Conservation (phyloP, 2,329 filamentous ascomycete species). For the Orbilia quercus region DNA sequence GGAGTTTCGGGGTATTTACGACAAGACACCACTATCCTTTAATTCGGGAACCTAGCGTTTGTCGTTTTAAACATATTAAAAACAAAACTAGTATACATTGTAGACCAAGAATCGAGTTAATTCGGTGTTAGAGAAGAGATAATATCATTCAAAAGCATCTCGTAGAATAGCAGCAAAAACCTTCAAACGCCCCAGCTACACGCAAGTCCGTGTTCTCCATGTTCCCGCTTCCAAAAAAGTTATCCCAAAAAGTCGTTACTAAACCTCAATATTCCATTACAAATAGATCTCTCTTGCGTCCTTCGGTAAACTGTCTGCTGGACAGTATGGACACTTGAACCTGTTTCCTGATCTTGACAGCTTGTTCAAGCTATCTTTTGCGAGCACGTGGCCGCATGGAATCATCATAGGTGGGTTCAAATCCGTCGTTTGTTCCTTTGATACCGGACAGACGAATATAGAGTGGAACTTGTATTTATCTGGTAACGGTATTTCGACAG, state of each 20-base stretch:
- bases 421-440: constrained; percentile 94
- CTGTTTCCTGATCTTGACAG: constrained; percentile 75
- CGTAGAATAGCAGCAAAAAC: constrained; percentile 17
- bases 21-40: constrained; percentile 12
- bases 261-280: constrained; percentile 62
- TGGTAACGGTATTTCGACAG: constrained; percentile 77
- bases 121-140: constrained; percentile 42
- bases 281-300: constrained; percentile 80
- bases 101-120: constrained; percentile 1
- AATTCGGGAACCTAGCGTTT: constrained; percentile 34
- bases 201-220: constrained; percentile 3
- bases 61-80: constrained; percentile 24
- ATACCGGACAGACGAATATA: constrained; percentile 97
- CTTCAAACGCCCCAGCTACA: constrained; percentile 37
- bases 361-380: constrained; percentile 81
- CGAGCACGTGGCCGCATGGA: constrained; percentile 93
- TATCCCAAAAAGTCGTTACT: constrained; percentile 11
- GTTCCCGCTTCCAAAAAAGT: constrained; percentile 21
- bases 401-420: constrained; percentile 96
- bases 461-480: constrained; percentile 81
- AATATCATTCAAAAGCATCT: constrained; percentile 2
- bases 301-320: constrained; percentile 72
- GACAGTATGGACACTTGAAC: constrained; percentile 98
- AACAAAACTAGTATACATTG: constrained; percentile 43
- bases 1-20: constrained; percentile 30